Conservation (phyloP, 2,329 filamentous ascomycete genomes). For the Coniochaeta sp. region DNA sequence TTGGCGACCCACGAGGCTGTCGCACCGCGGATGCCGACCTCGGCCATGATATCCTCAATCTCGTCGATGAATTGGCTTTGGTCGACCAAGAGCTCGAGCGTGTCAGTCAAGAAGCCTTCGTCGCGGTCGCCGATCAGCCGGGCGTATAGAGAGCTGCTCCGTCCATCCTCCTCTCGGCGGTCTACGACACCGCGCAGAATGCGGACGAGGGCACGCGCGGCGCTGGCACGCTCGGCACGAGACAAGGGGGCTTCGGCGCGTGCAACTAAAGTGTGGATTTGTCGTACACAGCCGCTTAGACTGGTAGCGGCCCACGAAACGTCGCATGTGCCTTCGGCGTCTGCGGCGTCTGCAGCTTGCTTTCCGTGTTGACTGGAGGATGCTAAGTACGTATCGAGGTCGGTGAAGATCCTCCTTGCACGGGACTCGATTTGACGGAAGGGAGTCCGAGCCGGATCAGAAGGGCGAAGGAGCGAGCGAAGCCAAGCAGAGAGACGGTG, state of each 20-base stretch:
- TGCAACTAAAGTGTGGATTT: slow-evolving; percentile 33
- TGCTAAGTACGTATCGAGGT: slow-evolving; percentile 28
- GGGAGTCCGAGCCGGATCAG: slow-evolving; percentile 35
- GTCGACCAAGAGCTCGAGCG: slow-evolving; percentile 34
- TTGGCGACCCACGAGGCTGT: slow-evolving; percentile 20
- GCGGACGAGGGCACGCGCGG: slow-evolving; percentile 38
- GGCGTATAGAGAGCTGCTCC: slow-evolving; percentile 31
- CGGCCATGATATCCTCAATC: slow-evolving; percentile 24
- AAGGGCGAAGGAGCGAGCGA: slow-evolving; percentile 33
- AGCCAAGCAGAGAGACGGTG: slow-evolving; percentile 49
- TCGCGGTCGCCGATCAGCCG: slow-evolving; percentile 38
- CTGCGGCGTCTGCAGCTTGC: slow-evolving; percentile 7
- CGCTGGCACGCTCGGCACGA: slow-evolving; percentile 31
- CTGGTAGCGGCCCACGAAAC: slow-evolving; percentile 44
- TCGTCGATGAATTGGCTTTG: slow-evolving; percentile 34
- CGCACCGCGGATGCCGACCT: slow-evolving; percentile 15
- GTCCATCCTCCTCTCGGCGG: slow-evolving; percentile 32
- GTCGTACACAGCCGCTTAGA: slow-evolving; percentile 31
- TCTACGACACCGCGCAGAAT: slow-evolving; percentile 37
- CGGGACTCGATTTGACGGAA: slow-evolving; percentile 42
- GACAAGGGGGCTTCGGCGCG: slow-evolving; percentile 26
- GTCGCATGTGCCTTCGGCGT: slow-evolving; percentile 25
- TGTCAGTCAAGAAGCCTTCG: slow-evolving; percentile 35
- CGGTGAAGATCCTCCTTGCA: slow-evolving; percentile 36
- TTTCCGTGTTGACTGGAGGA: neutral